Conservation (phyloP, 2,329 filamentous ascomycete species). For the Zymoseptoria pseudotritici region DNA sequence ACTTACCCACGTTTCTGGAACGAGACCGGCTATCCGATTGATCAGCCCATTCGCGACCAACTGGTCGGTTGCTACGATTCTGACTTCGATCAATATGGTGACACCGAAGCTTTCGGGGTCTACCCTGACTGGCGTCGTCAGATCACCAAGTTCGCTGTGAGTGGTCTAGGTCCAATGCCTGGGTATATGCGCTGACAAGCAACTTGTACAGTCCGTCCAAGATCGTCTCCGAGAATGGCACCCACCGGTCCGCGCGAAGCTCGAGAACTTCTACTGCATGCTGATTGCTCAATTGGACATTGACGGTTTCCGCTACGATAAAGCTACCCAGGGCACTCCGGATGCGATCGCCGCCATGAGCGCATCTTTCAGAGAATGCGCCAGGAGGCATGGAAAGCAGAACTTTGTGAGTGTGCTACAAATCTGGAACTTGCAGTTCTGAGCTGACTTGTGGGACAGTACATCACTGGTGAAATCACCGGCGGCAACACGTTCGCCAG, state of each 20-base stretch:
- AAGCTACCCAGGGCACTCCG: conserved; percentile 54
- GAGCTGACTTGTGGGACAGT: not conserved
- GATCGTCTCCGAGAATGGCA: conserved; percentile 58
- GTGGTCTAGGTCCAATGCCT: not conserved
- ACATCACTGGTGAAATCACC: conserved; percentile 53
- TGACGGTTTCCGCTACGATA: conserved; percentile 59
- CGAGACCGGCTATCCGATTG: conserved; percentile 47
- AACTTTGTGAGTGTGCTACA: conserved; percentile 45
- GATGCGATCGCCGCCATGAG: conserved; percentile 53
- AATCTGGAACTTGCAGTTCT: not conserved
- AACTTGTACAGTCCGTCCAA: conserved; percentile 45
- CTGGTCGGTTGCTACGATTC: conserved; percentile 51
- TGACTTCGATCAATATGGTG: conserved; percentile 57
- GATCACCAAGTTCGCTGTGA: conserved; percentile 53
- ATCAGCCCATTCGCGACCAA: conserved; percentile 35
- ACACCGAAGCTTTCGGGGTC: conserved; percentile 54
- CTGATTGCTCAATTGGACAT: conserved; percentile 53
- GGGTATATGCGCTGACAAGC: not conserved
- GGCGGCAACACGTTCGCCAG: conserved; percentile 52
- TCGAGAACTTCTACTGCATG: conserved; percentile 55
- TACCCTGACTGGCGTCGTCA: conserved; percentile 55
- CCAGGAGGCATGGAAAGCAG: conserved; percentile 47
- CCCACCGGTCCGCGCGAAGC: conserved; percentile 48
- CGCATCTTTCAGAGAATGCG: conserved; percentile 48
- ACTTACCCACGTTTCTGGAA: conserved; percentile 55